Percentiles rank a stretch among this genome's conserved stretches.
Conservation (phyloP, 495 filamentous ascomycete species). For the Lentithecium fluviatile region DNA sequence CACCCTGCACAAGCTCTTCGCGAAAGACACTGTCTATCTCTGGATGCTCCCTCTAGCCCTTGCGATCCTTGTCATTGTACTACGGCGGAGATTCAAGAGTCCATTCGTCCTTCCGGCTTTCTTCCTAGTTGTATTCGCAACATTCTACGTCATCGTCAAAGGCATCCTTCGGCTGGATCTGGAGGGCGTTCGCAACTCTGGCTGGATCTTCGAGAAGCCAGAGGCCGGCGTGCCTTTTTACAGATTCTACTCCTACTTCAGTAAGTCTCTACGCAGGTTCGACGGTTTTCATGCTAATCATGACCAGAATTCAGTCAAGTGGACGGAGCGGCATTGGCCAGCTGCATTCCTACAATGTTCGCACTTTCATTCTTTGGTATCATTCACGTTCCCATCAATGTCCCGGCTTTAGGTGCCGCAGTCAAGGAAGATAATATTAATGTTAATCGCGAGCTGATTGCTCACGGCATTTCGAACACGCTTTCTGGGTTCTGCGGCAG, state of each 20-base stretch:
- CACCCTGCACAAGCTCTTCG: conserved; percentile 71
- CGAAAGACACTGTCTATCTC: conserved; percentile 68
- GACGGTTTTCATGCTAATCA: conserved; percentile 14
- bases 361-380: conserved; percentile 96
- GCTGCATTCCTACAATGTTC: conserved; percentile 91
- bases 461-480: conserved; percentile 90
- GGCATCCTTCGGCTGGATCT: conserved; percentile 63
- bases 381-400: conserved; percentile 96
- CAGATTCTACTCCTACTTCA: conserved; percentile 93
- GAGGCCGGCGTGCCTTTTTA: conserved; percentile 86
- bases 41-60: conserved; percentile 80
- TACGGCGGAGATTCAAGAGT: conserved; percentile 71
- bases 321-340: conserved; percentile 74
- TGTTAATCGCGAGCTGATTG: conserved; percentile 86
- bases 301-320: conserved; percentile 65
- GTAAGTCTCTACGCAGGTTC: conserved; percentile 49
- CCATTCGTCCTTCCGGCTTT: conserved; percentile 84
- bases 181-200: conserved; percentile 60
- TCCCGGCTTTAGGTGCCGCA: conserved; percentile 84
- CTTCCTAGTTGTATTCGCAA: conserved; percentile 72
- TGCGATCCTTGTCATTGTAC: conserved; percentile 69
- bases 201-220: conserved; percentile 90
- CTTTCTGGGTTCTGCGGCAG: conserved; percentile 82
- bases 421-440: conserved; percentile 87
- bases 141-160: conserved; percentile 81